Percentiles rank a stretch among this genome's conserved stretches.
Evolutionary conservation across 768 basidiomycete genomes (phyloP).

Genomic region (Hortiboletus campestris): DNA sequence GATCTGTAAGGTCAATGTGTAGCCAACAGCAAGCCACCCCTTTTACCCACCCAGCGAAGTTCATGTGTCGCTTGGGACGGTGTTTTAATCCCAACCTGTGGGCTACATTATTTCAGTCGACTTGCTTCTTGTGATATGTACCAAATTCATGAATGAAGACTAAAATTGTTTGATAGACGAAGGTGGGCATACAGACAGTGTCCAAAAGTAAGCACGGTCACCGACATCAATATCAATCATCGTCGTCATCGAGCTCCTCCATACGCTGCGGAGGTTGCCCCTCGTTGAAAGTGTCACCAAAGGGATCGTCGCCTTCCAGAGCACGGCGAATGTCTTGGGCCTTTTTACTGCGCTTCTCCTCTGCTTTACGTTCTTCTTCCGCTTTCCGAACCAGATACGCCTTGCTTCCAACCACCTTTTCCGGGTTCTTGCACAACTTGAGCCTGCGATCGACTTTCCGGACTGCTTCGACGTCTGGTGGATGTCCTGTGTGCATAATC

Average conservation of each 20-base stretch:
- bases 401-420: slow-evolving; percentile 88
- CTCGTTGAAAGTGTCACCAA: slow-evolving; percentile 54
- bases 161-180: not conserved
- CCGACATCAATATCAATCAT: slow-evolving; percentile 31
- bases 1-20: slow-evolving; percentile 58
- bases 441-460: slow-evolving; percentile 87
- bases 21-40: slow-evolving; percentile 47
- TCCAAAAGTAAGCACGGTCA: not conserved
- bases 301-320: slow-evolving; percentile 62
- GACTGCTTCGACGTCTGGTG: slow-evolving; percentile 79
- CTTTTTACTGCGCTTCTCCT: slow-evolving; percentile 66
- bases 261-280: slow-evolving; percentile 24
- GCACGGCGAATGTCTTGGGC: slow-evolving; percentile 46
- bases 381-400: slow-evolving; percentile 71
- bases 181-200: not conserved
- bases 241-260: slow-evolving; percentile 46
- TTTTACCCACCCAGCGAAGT: slow-evolving; percentile 21
- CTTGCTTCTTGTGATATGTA: slow-evolving; percentile 1
- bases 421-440: slow-evolving; percentile 90
- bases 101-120: slow-evolving; percentile 19
- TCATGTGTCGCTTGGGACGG: slow-evolving; percentile 23
- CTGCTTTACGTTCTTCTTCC: slow-evolving; percentile 68
- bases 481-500: slow-evolving; percentile 52
- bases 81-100: slow-evolving; percentile 6
- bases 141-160: not conserved